A percentile compares a stretch with the other conserved stretches of the same genome.
These are phyloP conservation scores for Ramichloridium luteum DNA, from an alignment of 2,329 filamentous ascomycete species.

Conservation along the genomic window DNA sequence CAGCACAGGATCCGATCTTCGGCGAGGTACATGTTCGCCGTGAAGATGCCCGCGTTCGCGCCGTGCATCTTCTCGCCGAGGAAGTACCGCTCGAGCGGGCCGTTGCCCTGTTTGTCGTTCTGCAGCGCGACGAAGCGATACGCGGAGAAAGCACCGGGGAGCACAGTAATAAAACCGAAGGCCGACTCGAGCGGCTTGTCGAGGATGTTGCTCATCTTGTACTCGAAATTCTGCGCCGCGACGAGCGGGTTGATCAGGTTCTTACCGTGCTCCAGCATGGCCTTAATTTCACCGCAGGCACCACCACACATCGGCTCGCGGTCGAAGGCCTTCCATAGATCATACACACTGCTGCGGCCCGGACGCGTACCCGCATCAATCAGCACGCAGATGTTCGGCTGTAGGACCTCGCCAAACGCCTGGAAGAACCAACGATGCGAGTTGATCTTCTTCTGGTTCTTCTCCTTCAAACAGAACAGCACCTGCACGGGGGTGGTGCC, in stretches of 20 bases:
- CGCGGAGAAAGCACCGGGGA: slow-evolving; percentile 96
- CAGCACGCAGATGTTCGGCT: slow-evolving; percentile 93
- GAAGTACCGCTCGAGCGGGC: slow-evolving; percentile 93
- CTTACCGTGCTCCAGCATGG: slow-evolving; percentile 81
- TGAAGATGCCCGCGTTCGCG: slow-evolving; percentile 88
- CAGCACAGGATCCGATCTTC: slow-evolving; percentile 98
- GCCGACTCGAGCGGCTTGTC: slow-evolving; percentile 96
- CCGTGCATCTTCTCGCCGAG: slow-evolving; percentile 92
- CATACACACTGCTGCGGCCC: slow-evolving; percentile 88
- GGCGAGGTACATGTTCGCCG: slow-evolving; percentile 97
- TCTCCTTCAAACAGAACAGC: slow-evolving; percentile 96
- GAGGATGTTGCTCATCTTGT: slow-evolving; percentile 99
- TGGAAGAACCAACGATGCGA: slow-evolving; percentile 99
- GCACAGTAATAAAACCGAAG: slow-evolving; percentile 93
- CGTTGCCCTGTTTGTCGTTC: slow-evolving; percentile 89
- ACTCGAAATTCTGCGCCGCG: slow-evolving; percentile 96
- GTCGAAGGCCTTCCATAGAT: slow-evolving; percentile 97
- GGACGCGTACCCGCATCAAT: slow-evolving; percentile 94
- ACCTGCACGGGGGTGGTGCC: slow-evolving; percentile 83
- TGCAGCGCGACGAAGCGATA: slow-evolving; percentile 91
- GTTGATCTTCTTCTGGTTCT: slow-evolving; percentile 99
- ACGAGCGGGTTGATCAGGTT: slow-evolving; percentile 88
- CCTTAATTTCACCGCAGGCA: slow-evolving; percentile 97
- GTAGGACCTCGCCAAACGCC: slow-evolving; percentile 80
- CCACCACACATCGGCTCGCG: slow-evolving; percentile 95